A percentile compares a stretch with the other conserved stretches of the same genome.
Evolutionary conservation across 257 asterid species (phyloP).

Genomic region (Petunia axillaris): DNA sequence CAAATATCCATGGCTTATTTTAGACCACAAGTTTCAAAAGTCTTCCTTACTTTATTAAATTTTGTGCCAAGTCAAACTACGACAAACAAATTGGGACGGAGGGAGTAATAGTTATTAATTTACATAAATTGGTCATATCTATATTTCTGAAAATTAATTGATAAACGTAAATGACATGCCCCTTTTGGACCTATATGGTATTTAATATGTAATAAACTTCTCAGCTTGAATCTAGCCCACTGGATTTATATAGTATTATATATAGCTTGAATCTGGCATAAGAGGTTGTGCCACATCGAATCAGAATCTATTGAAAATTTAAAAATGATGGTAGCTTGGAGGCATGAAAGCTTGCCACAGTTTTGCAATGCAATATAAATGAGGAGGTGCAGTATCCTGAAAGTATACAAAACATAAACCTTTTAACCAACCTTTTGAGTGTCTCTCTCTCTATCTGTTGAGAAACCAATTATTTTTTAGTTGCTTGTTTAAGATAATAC

Average conservation of each 20-base stretch:
- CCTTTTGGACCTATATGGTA: neutral
- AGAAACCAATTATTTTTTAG: neutral
- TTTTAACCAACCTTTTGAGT: neutral
- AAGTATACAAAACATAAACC: neutral
- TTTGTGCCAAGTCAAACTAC: no score
- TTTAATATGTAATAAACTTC: neutral
- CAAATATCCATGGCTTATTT: no score
- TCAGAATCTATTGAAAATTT: neutral
- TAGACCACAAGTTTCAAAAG: no score
- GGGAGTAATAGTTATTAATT: neutral
- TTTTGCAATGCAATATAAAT: slow-evolving; percentile 9
- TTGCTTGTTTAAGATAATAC: neutral
- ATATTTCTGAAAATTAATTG: neutral
- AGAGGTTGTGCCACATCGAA: neutral
- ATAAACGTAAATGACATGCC: neutral
- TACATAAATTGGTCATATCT: neutral
- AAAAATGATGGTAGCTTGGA: neutral
- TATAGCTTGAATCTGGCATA: neutral
- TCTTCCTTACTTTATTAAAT: no score
- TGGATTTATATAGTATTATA: no score
- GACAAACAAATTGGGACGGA: no score
- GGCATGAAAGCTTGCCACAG: neutral
- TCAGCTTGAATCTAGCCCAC: no score
- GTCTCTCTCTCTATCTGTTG: slow-evolving; percentile 4
- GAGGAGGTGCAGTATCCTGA: slow-evolving; percentile 1